Evolutionary conservation across 805 yeast species (phyloP).

Genomic region (Zygotorulaspora sp.): DNA sequence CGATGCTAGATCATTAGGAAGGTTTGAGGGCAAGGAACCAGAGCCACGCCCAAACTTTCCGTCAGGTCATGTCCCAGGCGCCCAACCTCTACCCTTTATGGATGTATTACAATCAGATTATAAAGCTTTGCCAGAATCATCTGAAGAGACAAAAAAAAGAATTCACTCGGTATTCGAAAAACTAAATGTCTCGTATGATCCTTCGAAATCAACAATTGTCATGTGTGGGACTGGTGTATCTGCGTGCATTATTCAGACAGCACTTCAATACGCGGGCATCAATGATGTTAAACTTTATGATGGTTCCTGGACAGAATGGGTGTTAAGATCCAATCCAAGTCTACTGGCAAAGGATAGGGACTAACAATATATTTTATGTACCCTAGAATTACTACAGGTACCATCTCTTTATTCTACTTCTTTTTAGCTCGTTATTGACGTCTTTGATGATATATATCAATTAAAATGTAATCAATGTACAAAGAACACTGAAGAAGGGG

Average conservation of each 20-base stretch:
- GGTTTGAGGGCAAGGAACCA: conserved; percentile 75
- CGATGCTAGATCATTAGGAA: conserved; percentile 75
- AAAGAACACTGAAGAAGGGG: too few relatives aligned
- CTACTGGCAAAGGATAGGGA: conserved; percentile 24
- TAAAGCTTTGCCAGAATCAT: conserved; percentile 43
- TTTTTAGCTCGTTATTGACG: too few relatives aligned
- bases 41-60: conserved; percentile 88
- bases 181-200: conserved; percentile 35
- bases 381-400: too few relatives aligned
- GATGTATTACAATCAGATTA: conserved; percentile 50
- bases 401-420: too few relatives aligned
- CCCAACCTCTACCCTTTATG: conserved; percentile 70
- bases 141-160: conserved; percentile 35
- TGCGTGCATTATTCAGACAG: conserved; percentile 81
- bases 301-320: conserved; percentile 70
- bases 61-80: conserved; percentile 86
- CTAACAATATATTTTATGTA: too few relatives aligned
- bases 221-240: conserved; percentile 98
- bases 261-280: conserved; percentile 53
- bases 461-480: too few relatives aligned
- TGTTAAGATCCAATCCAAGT: conserved; percentile 22
- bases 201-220: conserved; percentile 64
- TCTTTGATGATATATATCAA: too few relatives aligned
- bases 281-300: conserved; percentile 61
- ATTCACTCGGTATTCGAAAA: conserved; percentile 45